phyloP scores from a whole-genome alignment of 2,329 filamentous ascomycete species.

The Aquanectria penicillioides region DNA sequence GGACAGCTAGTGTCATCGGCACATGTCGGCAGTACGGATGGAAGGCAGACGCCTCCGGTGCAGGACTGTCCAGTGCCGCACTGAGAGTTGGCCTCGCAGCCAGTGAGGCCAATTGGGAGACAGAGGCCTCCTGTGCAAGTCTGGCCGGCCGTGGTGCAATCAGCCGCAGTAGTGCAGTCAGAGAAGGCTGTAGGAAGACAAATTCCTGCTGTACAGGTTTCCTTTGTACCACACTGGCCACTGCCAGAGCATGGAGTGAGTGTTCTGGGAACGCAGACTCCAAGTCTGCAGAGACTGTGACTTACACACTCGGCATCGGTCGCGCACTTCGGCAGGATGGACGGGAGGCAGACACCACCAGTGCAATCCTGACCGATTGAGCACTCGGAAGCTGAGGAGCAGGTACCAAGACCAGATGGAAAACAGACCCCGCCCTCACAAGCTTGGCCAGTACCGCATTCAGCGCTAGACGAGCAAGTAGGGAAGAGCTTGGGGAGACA shows the following conservation, averaged over 20 bases:
- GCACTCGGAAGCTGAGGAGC: background rate
- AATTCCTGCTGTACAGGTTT: background rate
- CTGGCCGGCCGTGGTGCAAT: background rate
- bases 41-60: background rate
- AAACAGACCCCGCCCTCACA: background rate
- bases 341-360: background rate
- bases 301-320: background rate
- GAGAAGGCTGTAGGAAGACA: slow-evolving; percentile 4
- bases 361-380: background rate
- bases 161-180: background rate
- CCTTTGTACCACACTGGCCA: background rate
- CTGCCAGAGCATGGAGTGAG: no score
- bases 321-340: background rate
- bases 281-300: background rate
- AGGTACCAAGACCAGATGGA: background rate
- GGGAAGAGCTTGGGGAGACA: background rate
- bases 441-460: background rate
- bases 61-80: background rate
- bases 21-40: background rate
- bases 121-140: slow-evolving; percentile 8
- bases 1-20: background rate
- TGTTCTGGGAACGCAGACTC: slow-evolving; percentile 6
- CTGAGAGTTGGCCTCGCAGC: background rate
- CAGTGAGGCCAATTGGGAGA: background rate
- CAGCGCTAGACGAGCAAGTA: background rate